phyloP scores from a whole-genome alignment of 2,329 filamentous ascomycete species.

The Xylariales sp. region DNA sequence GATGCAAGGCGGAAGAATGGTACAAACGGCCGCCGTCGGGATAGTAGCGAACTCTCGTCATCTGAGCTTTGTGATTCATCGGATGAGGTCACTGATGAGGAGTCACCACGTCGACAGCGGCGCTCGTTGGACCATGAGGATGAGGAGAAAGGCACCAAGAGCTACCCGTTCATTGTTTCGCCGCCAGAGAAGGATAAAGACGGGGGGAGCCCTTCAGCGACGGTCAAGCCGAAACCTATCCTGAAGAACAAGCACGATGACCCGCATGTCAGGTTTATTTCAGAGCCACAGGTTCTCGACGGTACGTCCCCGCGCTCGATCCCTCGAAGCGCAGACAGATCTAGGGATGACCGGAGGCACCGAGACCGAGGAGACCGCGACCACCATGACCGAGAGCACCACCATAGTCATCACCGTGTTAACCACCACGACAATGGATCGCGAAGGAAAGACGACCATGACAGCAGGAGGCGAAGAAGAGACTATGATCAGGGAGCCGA shows the following conservation, averaged over 20 bases:
- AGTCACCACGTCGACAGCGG: slow-evolving; percentile 1
- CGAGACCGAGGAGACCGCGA: slow-evolving; percentile 21
- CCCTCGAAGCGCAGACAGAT: slow-evolving; percentile 22
- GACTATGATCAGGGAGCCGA: slow-evolving; percentile 32
- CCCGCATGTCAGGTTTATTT: slow-evolving; percentile 47
- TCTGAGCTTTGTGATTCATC: slow-evolving; percentile 23
- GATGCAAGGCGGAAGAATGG: slow-evolving; percentile 8
- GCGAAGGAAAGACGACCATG: slow-evolving; percentile 31
- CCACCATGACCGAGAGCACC: slow-evolving; percentile 21
- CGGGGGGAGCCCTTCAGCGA: slow-evolving; percentile 26
- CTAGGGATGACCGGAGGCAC: slow-evolving; percentile 8
- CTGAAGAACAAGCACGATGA: slow-evolving; percentile 57
- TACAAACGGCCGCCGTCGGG: slow-evolving; percentile 13
- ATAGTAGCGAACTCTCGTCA: slow-evolving; percentile 17
- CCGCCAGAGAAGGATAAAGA: slow-evolving; percentile 20
- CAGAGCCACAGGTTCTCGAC: slow-evolving; percentile 29
- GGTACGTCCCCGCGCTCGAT: slow-evolving; percentile 36
- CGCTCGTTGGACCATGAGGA: slow-evolving; percentile 6
- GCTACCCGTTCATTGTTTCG: slow-evolving; percentile 37
- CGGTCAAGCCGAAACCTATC: slow-evolving; percentile 50
- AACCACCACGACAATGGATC: slow-evolving; percentile 39
- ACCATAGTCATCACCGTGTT: slow-evolving; percentile 39
- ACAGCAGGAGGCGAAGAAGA: not conserved
- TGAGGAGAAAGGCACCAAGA: slow-evolving; percentile 24
- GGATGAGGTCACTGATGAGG: slow-evolving; percentile 12